Evolutionary conservation across 345 rosid species (phyloP).

Genomic region (Triadica sebifera): DNA sequence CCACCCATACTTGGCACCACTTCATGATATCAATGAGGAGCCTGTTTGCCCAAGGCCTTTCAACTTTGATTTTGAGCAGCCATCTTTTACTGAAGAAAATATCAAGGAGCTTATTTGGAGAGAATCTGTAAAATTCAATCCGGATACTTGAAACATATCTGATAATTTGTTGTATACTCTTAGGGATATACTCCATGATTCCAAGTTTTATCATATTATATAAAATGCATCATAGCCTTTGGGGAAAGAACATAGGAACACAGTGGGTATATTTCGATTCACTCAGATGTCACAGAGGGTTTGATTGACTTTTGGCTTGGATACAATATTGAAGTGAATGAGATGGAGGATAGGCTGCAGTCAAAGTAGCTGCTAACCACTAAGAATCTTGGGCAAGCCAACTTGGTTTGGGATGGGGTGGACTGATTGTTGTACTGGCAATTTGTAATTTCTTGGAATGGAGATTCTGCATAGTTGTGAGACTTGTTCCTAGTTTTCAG

Average conservation of each 20-base stretch:
- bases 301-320: not conserved
- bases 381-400: not conserved
- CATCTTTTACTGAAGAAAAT: conserved; percentile 87
- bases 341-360: not conserved
- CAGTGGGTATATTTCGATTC: not conserved
- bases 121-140: conserved; percentile 87
- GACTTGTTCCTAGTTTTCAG: not conserved
- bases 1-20: conserved; percentile 83
- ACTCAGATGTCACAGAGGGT: conserved; percentile 1
- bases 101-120: conserved; percentile 94
- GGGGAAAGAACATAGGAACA: not conserved
- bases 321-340: conserved; percentile 6
- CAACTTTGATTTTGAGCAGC: conserved; percentile 90
- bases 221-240: conserved; percentile 22
- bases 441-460: not conserved
- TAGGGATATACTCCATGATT: conserved; percentile 15
- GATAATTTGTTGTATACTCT: conserved; percentile 10
- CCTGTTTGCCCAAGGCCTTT: conserved; percentile 79
- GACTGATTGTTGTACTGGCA: not conserved
- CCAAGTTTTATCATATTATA: conserved; percentile 10
- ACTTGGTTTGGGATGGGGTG: not conserved
- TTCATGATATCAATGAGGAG: conserved; percentile 82
- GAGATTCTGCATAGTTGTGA: not conserved
- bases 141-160: conserved; percentile 51
- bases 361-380: not conserved